A percentile compares a stretch with the other conserved stretches of the same genome.
phyloP scores from a whole-genome alignment of 1,139 yeast species.

The Suhomyces bokatorum region DNA sequence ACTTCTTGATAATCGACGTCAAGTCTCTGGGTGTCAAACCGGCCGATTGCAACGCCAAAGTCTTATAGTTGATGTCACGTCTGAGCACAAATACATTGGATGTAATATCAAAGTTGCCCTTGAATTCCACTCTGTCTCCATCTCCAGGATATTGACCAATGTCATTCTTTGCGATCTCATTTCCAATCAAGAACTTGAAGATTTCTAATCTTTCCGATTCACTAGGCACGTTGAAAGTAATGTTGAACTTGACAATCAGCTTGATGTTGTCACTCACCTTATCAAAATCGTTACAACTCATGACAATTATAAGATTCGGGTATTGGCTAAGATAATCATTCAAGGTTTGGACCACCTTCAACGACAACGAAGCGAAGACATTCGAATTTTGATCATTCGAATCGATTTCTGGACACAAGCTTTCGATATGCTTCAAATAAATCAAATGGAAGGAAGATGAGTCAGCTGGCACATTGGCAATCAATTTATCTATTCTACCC shows the following conservation, averaged over 20 bases:
- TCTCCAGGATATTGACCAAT: constrained; percentile 15
- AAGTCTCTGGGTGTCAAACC: constrained; percentile 89
- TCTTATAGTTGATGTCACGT: constrained; percentile 56
- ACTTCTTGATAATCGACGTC: constrained; percentile 64
- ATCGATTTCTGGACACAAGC: constrained; percentile 67
- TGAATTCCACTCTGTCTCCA: constrained; percentile 22
- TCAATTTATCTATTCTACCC: constrained; percentile 69
- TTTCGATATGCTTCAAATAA: constrained; percentile 72
- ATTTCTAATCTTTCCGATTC: constrained; percentile 72
- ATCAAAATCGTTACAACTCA: constrained; percentile 74
- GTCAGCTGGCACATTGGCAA: constrained; percentile 22
- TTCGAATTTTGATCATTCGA: constrained; percentile 60
- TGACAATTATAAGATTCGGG: constrained; percentile 53
- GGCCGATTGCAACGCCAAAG: constrained; percentile 83
- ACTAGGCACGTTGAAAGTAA: constrained; percentile 73
- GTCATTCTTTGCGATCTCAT: constrained; percentile 19
- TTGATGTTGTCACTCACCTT: constrained; percentile 66
- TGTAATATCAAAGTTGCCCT: constrained; percentile 21
- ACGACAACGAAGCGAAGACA: constrained; percentile 53
- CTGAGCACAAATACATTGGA: constrained; percentile 30
- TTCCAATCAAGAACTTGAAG: constrained; percentile 50
- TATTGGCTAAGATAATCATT: constrained; percentile 49
- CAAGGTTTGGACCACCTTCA: constrained; percentile 61
- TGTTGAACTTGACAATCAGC: constrained; percentile 72
- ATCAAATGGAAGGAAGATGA: constrained; percentile 41